These are phyloP conservation scores for Fusarium pseudograminearum DNA, from an alignment of 2,329 filamentous ascomycete species.

Conservation along the genomic window DNA sequence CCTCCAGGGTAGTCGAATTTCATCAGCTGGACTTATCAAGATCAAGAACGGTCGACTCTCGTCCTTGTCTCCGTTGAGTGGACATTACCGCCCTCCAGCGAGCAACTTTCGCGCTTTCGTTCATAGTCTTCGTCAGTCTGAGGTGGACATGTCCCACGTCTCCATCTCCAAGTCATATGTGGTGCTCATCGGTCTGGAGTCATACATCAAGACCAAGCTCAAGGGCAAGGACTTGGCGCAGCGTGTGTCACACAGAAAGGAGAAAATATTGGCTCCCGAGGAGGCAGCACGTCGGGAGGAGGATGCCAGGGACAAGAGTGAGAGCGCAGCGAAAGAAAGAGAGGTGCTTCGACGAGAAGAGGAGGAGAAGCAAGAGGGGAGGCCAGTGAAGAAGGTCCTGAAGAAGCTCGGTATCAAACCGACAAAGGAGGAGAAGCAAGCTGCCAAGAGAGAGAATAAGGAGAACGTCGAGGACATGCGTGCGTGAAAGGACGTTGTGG, in stretches of 20 bases:
- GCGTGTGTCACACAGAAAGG: constrained; percentile 65
- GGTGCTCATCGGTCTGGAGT: constrained; percentile 84
- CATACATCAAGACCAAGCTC: constrained; percentile 76
- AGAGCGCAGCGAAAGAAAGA: constrained; percentile 68
- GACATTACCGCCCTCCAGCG: constrained; percentile 87
- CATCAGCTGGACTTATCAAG: constrained; percentile 85
- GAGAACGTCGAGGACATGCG: constrained; percentile 30
- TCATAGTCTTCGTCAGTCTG: constrained; percentile 75
- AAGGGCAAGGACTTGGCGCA: constrained; percentile 69
- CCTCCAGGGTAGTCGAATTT: constrained; percentile 83
- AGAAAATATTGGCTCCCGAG: constrained; percentile 72
- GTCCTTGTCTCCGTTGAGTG: constrained; percentile 76
- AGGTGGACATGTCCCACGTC: constrained; percentile 83
- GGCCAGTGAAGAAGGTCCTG: constrained; percentile 51
- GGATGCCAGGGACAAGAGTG: constrained; percentile 69
- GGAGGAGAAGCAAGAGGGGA: constrained; percentile 55
- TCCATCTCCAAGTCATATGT: constrained; percentile 86
- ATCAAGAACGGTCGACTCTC: constrained; percentile 84
- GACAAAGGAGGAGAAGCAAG: constrained; percentile 40
- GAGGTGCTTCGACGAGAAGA: constrained; percentile 57
- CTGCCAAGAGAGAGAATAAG: constrained; percentile 40
- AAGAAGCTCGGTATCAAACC: constrained; percentile 57
- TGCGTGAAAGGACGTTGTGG: constrained; percentile 1
- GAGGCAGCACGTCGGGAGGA: constrained; percentile 68
- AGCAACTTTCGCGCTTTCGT: constrained; percentile 88